Evolutionary conservation across 2,329 filamentous ascomycete genomes (phyloP), one percentile per base, ranked within the genome.

Genomic region (Dendrostoma leiphaemia): DNA sequence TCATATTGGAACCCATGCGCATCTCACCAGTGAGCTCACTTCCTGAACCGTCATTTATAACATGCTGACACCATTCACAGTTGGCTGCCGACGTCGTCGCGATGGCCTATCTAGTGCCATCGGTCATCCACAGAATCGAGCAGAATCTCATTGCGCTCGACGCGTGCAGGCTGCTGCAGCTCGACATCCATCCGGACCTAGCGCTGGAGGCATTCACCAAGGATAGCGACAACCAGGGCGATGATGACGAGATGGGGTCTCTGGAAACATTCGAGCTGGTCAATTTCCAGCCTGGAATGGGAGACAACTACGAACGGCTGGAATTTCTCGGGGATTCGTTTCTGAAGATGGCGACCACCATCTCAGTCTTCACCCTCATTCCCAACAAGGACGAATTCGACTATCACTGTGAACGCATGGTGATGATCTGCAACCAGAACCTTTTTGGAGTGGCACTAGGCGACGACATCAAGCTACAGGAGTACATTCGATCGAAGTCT

Each of bases 271-370:
- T 40, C 9, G 79, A 87, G 53, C 82, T 88, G 35, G 71, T 90
- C 49, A 89, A 91, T 61, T 85, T 92, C 44, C 89, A 91, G 62
- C 76, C 81, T 45, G 92, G 91, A 3, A 96, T 96, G 91, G 91
- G 91, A 1, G 87, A 86, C 35, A 97, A 97, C 62, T 99, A 99
- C 64, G 94, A 99, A 69, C 83, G 94, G 12, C 79, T 97, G 0
- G 94, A 99, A 64, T 96, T 97, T 56, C 78, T 97, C 2, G 94
- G 94, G 0, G 94, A 99, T 67, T 89, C 88, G 31, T 96, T 97
- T 64, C 78, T 99, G 56, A 99, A 99, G 71, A 93, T 97, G 86
- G 90, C 90, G 10, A 97, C 93, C 0, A 93, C 92, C 0, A 91
- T 99, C 50, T 86, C 91, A 0, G 77, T 96, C 0, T 97, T 89